A percentile compares a stretch with the other conserved stretches of the same genome.
Evolutionary conservation across 306 rosid genomes (phyloP).

Genomic region (Pyrus betulifolia): DNA sequence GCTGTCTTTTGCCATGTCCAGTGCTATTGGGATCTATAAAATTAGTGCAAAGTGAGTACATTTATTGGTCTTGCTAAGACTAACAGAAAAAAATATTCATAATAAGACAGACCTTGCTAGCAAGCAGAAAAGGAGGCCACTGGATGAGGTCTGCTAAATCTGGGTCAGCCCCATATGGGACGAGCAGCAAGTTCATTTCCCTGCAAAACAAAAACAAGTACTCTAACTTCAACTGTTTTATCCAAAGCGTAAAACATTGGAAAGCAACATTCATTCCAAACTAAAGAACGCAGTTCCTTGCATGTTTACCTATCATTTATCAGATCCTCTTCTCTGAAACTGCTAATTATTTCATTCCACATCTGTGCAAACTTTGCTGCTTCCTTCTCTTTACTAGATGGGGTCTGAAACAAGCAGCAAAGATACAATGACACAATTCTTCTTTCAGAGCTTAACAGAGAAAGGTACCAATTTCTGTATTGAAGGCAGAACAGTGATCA

Average conservation of each 20-base stretch:
- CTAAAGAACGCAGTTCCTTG: background rate
- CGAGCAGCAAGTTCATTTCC: conserved; percentile 91
- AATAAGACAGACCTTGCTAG: conserved; percentile 68
- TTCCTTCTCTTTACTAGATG: conserved; percentile 50
- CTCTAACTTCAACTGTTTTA: background rate
- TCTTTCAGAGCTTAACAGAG: background rate
- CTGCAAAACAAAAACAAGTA: conserved; percentile 34
- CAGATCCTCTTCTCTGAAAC: conserved; percentile 93
- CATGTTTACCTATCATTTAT: conserved; percentile 60
- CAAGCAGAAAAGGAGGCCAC: conserved; percentile 99
- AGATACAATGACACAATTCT: background rate
- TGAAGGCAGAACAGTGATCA: conserved; percentile 19
- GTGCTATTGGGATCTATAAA: conserved; percentile 83
- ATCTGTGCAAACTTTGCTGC: conserved; percentile 90
- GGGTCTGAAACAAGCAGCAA: conserved; percentile 39
- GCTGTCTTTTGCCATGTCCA: conserved; percentile 92
- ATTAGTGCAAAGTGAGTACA: conserved; percentile 2
- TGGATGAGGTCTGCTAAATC: conserved; percentile 58
- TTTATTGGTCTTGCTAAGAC: background rate
- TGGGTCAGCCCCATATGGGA: conserved; percentile 79
- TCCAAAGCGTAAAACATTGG: conserved; percentile 3
- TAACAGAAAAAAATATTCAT: conserved; percentile 2
- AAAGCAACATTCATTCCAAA: background rate
- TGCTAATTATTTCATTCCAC: conserved; percentile 80
- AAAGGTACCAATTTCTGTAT: background rate